These are phyloP conservation scores for Pharus latifolius DNA, from an alignment of 176 grass and related monocot species.

Conservation along the genomic window DNA sequence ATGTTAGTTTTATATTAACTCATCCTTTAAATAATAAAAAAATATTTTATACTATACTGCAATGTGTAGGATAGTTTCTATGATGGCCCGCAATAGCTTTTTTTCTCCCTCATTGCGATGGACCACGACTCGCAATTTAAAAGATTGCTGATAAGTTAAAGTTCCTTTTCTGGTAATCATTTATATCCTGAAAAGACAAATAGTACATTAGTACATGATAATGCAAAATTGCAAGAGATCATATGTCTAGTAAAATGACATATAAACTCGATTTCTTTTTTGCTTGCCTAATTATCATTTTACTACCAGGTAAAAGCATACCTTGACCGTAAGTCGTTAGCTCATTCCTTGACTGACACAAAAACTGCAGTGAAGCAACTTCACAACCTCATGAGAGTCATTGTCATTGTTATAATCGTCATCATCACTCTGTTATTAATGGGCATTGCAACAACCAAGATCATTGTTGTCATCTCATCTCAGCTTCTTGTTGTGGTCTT, in stretches of 20 bases:
- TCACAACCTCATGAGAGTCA: slow-evolving; percentile 61
- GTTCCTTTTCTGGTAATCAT: not conserved
- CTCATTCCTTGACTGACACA: slow-evolving; percentile 91
- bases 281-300: slow-evolving; percentile 10
- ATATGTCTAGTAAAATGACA: not conserved
- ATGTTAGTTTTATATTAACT: no score
- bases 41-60: no score
- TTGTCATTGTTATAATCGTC: slow-evolving; percentile 54
- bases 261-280: not conserved
- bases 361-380: slow-evolving; percentile 94
- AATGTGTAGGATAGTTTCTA: no score
- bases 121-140: no score
- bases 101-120: no score
- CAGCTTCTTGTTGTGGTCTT: slow-evolving; percentile 86
- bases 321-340: slow-evolving; percentile 75
- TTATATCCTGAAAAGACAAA: not conserved
- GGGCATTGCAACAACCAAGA: slow-evolving; percentile 84
- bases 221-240: not conserved
- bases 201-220: not conserved
- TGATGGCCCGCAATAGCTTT: no score
- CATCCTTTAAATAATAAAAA: no score
- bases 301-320: slow-evolving; percentile 69
- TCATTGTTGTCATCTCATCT: slow-evolving; percentile 76
- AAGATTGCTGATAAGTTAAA: not conserved
- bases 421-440: slow-evolving; percentile 63